Conservation (phyloP, 257 asterid species). For the Solanum dulcamara region DNA sequence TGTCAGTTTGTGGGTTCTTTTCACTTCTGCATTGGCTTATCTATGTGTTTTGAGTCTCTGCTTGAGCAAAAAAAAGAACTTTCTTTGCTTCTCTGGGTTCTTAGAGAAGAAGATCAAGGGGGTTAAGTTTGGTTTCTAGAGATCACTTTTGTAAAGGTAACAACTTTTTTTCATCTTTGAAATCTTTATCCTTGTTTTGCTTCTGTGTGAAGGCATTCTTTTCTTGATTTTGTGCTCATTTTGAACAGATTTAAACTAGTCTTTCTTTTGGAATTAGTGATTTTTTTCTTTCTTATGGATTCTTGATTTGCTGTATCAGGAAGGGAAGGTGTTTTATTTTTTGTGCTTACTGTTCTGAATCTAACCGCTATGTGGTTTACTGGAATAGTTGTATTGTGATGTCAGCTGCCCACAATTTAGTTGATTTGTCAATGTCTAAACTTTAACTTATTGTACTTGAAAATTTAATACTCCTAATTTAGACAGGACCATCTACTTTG, state of each 20-base stretch:
- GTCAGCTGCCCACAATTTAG: neutral
- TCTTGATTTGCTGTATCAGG: neutral
- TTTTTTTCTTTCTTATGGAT: neutral
- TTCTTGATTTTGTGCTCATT: neutral
- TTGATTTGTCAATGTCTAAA: neutral
- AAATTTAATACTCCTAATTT: neutral
- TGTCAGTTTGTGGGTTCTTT: conserved; percentile 26
- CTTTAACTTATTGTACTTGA: neutral
- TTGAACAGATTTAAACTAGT: neutral
- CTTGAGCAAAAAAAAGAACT: conserved; percentile 20
- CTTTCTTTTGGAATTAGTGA: neutral
- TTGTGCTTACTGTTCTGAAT: neutral
- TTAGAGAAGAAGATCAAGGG: conserved; percentile 54
- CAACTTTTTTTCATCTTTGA: neutral
- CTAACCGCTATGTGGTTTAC: neutral
- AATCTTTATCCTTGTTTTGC: neutral
- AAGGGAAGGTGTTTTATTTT: neutral
- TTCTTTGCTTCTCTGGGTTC: conserved; percentile 36
- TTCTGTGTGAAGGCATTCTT: neutral
- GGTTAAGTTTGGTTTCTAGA: conserved; percentile 18
- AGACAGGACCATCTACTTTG: neutral
- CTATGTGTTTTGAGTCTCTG: conserved; percentile 43
- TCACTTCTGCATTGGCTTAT: conserved; percentile 46
- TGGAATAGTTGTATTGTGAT: neutral
- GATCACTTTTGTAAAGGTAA: conserved; percentile 23